Conservation (phyloP, 2,329 filamentous ascomycete genomes). For the Pyrenochaeta sp. region DNA sequence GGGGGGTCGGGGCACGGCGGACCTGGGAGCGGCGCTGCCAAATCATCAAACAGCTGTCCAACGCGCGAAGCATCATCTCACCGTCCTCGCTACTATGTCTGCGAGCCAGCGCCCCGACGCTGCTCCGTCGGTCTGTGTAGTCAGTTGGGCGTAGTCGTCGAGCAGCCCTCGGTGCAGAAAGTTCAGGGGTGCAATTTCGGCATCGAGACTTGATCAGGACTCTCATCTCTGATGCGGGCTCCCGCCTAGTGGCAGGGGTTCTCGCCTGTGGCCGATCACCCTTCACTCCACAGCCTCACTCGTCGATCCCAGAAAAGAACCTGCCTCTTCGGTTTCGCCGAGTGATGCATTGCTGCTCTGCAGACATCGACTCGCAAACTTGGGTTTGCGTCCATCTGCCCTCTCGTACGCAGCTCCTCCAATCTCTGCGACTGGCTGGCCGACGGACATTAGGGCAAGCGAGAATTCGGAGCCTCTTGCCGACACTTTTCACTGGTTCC, state of each 20-base stretch:
- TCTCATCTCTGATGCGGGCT: conserved; percentile 42
- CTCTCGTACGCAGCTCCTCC: conserved; percentile 9
- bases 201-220: conserved; percentile 34
- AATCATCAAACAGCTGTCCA: conserved; percentile 45
- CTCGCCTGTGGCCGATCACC: conserved; percentile 37
- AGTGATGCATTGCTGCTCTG: conserved; percentile 5
- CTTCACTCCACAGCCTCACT: conserved; percentile 45
- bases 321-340: background rate
- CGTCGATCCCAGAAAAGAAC: conserved; percentile 38
- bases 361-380: conserved; percentile 9
- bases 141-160: too few relatives aligned
- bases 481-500: conserved; percentile 38
- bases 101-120: too few relatives aligned
- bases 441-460: conserved; percentile 13
- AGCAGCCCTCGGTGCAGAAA: too few relatives aligned
- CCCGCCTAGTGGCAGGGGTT: conserved; percentile 31
- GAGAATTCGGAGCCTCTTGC: conserved; percentile 25
- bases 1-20: conserved; percentile 27
- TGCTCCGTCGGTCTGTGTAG: conserved; percentile 7
- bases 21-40: conserved; percentile 40
- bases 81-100: conserved; percentile 7
- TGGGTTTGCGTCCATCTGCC: conserved; percentile 3
- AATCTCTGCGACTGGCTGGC: conserved; percentile 3
- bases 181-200: conserved; percentile 41
- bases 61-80: conserved; percentile 35